Conservation (phyloP, 306 rosid genomes). For the Medicago lupulina region DNA sequence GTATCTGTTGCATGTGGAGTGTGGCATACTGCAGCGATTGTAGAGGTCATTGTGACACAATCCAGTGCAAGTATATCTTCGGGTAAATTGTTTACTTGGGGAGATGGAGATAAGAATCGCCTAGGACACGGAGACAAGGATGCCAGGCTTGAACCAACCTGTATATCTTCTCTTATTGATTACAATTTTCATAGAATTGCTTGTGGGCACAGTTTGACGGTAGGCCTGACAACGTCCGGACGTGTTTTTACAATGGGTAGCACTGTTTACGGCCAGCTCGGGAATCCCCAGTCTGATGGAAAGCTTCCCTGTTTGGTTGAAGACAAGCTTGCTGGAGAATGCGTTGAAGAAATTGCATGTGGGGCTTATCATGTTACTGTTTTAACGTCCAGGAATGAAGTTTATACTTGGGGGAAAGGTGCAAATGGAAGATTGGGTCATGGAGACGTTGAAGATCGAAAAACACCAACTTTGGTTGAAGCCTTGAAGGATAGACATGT, state of each 20-base stretch:
- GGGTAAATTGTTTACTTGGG: conserved; percentile 96
- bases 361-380: conserved; percentile 95
- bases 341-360: conserved; percentile 83
- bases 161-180: conserved; percentile 85
- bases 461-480: conserved; percentile 85
- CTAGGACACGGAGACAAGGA: conserved; percentile 99
- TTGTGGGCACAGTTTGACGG: conserved; percentile 95
- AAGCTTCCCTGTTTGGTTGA: conserved; percentile 85
- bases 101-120: conserved; percentile 97
- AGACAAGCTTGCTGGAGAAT: conserved; percentile 81
- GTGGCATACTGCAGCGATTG: conserved; percentile 99
- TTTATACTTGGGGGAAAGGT: conserved; percentile 99
- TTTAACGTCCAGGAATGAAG: conserved; percentile 86
- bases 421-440: conserved; percentile 99
- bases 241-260: conserved; percentile 95
- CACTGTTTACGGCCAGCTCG: conserved; percentile 98
- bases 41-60: conserved; percentile 93
- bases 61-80: conserved; percentile 84
- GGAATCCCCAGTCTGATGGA: conserved; percentile 88
- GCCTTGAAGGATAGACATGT: conserved; percentile 92
- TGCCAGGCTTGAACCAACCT: conserved; percentile 88
- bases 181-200: conserved; percentile 89
- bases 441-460: conserved; percentile 94
- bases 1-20: conserved; percentile 99
- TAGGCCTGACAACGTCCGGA: conserved; percentile 90